phyloP scores from a whole-genome alignment of 805 yeast species.

The Kregervanrija pseudodelftensis region DNA sequence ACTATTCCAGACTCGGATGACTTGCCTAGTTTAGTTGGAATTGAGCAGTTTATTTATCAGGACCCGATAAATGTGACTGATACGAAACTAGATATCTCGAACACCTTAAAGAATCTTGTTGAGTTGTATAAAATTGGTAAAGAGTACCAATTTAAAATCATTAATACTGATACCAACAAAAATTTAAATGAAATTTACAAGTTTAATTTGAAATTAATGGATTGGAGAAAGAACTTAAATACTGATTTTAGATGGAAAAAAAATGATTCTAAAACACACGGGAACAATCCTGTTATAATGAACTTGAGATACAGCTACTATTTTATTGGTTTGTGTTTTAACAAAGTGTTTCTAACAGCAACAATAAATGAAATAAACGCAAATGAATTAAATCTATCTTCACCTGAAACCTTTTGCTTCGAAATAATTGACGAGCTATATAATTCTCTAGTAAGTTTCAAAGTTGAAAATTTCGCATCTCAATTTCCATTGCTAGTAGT shows the following conservation, averaged over 20 bases:
- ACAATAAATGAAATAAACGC: neutral
- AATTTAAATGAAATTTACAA: neutral
- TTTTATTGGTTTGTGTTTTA: neutral
- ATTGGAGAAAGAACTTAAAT: slow-evolving; percentile 1
- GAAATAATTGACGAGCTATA: slow-evolving; percentile 3
- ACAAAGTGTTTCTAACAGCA: slow-evolving; percentile 19
- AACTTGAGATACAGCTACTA: slow-evolving; percentile 5
- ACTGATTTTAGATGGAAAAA: slow-evolving; percentile 3
- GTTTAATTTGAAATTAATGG: slow-evolving; percentile 1
- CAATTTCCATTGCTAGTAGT: no score
- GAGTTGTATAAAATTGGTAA: neutral
- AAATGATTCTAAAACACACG: neutral
- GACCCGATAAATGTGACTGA: slow-evolving; percentile 1
- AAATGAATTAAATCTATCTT: neutral
- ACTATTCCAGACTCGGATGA: slow-evolving; percentile 2
- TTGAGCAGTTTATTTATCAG: slow-evolving; percentile 3
- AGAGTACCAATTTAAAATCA: neutral
- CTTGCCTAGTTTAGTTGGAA: slow-evolving; percentile 3
- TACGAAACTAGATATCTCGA: slow-evolving; percentile 1
- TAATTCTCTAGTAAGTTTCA: neutral
- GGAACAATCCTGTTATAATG: slow-evolving; percentile 4
- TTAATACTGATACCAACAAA: neutral
- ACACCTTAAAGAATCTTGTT: slow-evolving; percentile 1
- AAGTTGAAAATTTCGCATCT: no score
- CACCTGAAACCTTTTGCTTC: neutral